These are phyloP conservation scores for Suhomyces yuchorum DNA, from an alignment of 1,139 yeast genomes.

Conservation along the genomic window DNA sequence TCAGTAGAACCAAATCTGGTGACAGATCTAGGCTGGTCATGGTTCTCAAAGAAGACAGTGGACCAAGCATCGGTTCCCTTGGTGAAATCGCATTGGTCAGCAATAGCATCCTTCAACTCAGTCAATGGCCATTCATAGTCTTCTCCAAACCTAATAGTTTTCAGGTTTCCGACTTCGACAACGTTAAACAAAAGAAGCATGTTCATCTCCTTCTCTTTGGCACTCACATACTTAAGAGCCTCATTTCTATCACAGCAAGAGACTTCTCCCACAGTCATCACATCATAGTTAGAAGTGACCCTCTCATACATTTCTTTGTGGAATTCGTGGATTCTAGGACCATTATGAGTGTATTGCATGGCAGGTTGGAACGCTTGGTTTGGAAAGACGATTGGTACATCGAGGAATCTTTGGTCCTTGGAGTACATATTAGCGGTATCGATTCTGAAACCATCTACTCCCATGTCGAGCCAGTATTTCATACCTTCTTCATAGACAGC, in stretches of 20 bases:
- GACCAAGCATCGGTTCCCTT: slow-evolving; percentile 61
- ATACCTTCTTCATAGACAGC: slow-evolving; percentile 54
- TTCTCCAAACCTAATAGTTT: slow-evolving; percentile 34
- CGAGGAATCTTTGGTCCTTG: slow-evolving; percentile 48
- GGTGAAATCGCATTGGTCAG: slow-evolving; percentile 37
- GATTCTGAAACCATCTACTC: slow-evolving; percentile 61
- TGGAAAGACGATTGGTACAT: slow-evolving; percentile 50
- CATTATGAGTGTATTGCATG: slow-evolving; percentile 36
- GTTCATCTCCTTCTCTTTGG: slow-evolving; percentile 50
- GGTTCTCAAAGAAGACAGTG: slow-evolving; percentile 59
- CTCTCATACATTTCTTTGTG: slow-evolving; percentile 53
- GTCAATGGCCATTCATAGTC: slow-evolving; percentile 36
- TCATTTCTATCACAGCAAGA: slow-evolving; percentile 46
- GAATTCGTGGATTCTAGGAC: slow-evolving; percentile 60
- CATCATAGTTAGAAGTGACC: slow-evolving; percentile 51
- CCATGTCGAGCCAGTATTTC: slow-evolving; percentile 56
- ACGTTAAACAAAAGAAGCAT: slow-evolving; percentile 54
- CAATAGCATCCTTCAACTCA: slow-evolving; percentile 47
- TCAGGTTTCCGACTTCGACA: slow-evolving; percentile 45
- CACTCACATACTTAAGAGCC: slow-evolving; percentile 50
- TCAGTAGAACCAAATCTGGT: slow-evolving; percentile 53
- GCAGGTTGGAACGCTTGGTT: slow-evolving; percentile 45
- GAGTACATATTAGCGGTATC: slow-evolving; percentile 58
- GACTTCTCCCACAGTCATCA: slow-evolving; percentile 60
- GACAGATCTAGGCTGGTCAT: slow-evolving; percentile 58